Evolutionary conservation across 352 stramenopile genomes (phyloP).

Genomic region (Albugo laibachii): DNA sequence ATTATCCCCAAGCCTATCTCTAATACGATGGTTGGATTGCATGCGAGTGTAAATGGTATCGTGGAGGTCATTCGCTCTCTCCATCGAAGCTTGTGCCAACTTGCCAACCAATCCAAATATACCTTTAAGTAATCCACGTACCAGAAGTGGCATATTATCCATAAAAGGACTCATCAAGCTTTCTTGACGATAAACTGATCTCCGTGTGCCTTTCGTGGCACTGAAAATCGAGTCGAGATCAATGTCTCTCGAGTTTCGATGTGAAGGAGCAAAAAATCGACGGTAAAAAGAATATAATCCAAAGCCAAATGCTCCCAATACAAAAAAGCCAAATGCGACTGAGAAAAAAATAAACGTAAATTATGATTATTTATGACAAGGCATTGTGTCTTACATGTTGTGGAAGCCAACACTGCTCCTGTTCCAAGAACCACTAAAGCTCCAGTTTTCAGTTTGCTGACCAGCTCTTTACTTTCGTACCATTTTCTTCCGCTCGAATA

Average conservation of each 20-base stretch:
- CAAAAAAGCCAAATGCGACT: slow-evolving; percentile 56
- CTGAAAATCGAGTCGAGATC: slow-evolving; percentile 17
- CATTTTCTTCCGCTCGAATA: slow-evolving; percentile 12
- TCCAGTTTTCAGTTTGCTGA: slow-evolving; percentile 32
- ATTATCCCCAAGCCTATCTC: slow-evolving; percentile 20
- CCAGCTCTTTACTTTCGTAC: slow-evolving; percentile 21
- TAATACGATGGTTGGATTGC: slow-evolving; percentile 25
- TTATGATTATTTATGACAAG: neutral
- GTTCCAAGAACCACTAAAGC: slow-evolving; percentile 35
- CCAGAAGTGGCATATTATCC: neutral
- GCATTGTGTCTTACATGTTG: slow-evolving; percentile 24
- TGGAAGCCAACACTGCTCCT: slow-evolving; percentile 28
- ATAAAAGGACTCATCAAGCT: slow-evolving; percentile 16
- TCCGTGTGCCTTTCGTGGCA: slow-evolving; percentile 17
- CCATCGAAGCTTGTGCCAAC: neutral
- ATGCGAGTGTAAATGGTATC: slow-evolving; percentile 29
- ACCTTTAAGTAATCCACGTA: neutral
- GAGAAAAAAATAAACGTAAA: neutral
- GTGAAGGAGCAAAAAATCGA: slow-evolving; percentile 22
- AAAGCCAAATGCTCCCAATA: slow-evolving; percentile 40
- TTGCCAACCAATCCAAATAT: neutral
- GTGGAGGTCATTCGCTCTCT: slow-evolving; percentile 14
- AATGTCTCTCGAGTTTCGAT: slow-evolving; percentile 14
- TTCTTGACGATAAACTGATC: slow-evolving; percentile 16
- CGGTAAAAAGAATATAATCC: slow-evolving; percentile 58